phyloP scores from a whole-genome alignment of 139 green algal species.

The Chlorella sp. region DNA sequence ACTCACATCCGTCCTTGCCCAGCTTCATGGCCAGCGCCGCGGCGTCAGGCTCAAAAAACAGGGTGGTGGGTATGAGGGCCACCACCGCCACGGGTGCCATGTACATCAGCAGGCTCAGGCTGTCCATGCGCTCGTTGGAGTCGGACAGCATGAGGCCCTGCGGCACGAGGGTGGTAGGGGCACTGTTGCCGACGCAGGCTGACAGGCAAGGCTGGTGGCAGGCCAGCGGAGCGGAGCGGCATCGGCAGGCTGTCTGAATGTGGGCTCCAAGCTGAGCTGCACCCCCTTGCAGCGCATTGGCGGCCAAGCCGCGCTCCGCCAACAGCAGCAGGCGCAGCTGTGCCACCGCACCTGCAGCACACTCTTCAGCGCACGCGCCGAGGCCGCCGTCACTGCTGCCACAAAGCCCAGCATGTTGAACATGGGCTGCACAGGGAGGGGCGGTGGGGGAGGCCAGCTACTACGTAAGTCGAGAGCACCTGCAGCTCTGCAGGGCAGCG shows the following conservation, averaged over 20 bases:
- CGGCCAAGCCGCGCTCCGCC: constrained; percentile 34
- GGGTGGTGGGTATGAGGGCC: constrained; percentile 78
- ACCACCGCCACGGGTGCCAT: constrained; percentile 85
- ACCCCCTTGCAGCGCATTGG: too few relatives aligned
- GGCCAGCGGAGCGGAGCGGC: too few relatives aligned
- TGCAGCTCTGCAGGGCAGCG: too few relatives aligned
- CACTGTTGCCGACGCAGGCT: too few relatives aligned
- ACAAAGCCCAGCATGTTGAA: constrained; percentile 93
- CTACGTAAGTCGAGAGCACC: too few relatives aligned
- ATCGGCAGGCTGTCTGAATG: too few relatives aligned
- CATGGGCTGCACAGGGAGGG: constrained; percentile 53
- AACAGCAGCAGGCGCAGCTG: constrained; percentile 70
- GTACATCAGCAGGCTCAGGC: constrained; percentile 93
- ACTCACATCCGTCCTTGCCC: constrained; percentile 29
- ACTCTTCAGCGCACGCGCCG: constrained; percentile 79
- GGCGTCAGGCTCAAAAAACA: constrained; percentile 76
- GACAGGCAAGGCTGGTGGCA: too few relatives aligned
- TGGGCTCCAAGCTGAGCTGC: too few relatives aligned
- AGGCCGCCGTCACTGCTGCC: constrained; percentile 80
- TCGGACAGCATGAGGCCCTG: constrained; percentile 81
- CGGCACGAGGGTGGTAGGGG: constrained; percentile 63
- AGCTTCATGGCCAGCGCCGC: constrained; percentile 30
- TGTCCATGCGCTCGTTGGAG: constrained; percentile 86
- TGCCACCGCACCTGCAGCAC: constrained; percentile 61
- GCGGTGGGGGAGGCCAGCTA: too few relatives aligned